Evolutionary conservation across 495 filamentous ascomycete genomes (phyloP).

Genomic region (Rhypophila decipiens): DNA sequence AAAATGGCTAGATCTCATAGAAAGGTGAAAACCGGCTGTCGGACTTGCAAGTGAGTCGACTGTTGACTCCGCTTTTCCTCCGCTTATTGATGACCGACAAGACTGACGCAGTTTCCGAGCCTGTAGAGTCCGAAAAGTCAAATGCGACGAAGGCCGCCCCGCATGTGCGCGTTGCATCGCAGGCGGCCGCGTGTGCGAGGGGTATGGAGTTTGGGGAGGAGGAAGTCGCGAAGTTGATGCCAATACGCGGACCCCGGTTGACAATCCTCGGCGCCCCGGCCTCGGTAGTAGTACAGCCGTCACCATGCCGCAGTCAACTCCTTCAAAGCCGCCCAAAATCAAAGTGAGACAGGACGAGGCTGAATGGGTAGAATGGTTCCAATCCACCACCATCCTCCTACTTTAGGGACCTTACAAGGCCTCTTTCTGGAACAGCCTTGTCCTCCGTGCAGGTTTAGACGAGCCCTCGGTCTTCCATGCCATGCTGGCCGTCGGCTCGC

Average conservation of each 20-base stretch:
- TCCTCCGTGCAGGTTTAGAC: slow-evolving; percentile 35
- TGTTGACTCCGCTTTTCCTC: no score
- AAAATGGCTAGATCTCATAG: neutral
- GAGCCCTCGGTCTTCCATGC: slow-evolving; percentile 50
- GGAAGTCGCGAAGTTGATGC: slow-evolving; percentile 17
- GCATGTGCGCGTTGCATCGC: slow-evolving; percentile 47
- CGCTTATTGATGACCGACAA: neutral
- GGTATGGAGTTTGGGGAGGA: slow-evolving; percentile 50
- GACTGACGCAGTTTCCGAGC: neutral
- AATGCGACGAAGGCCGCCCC: slow-evolving; percentile 55
- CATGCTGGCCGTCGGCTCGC: slow-evolving; percentile 34
- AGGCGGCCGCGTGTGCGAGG: slow-evolving; percentile 52
- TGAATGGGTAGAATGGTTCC: neutral
- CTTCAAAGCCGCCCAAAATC: neutral
- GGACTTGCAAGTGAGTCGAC: slow-evolving; percentile 46
- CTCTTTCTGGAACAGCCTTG: slow-evolving; percentile 40
- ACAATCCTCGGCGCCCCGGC: no score
- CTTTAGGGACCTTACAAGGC: slow-evolving; percentile 39
- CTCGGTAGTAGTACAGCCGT: no score
- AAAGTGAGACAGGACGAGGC: neutral
- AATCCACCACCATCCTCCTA: slow-evolving; percentile 26
- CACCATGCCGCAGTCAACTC: neutral
- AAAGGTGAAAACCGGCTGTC: slow-evolving; percentile 45
- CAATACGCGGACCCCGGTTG: slow-evolving; percentile 7
- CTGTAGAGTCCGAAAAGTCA: slow-evolving; percentile 42